These are phyloP conservation scores for Aspergillus fumigatiaffinis DNA, from an alignment of 2,329 filamentous ascomycete species.

Conservation along the genomic window DNA sequence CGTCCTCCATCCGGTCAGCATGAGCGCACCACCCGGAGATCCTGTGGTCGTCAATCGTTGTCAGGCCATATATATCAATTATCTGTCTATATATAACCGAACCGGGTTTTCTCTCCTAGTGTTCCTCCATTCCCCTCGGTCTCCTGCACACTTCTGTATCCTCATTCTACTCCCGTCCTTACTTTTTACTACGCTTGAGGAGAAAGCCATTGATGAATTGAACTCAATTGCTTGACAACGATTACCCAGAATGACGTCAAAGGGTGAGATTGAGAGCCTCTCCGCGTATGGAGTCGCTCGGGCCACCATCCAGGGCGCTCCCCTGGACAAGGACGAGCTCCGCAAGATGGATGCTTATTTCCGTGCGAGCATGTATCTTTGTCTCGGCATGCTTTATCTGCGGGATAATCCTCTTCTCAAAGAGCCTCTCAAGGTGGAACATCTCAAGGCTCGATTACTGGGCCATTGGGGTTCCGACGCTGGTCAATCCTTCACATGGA, in stretches of 20 bases:
- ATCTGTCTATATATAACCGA: not conserved
- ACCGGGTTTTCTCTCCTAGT: not conserved
- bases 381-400: constrained; percentile 77
- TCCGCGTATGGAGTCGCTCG: constrained; percentile 63
- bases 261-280: constrained; percentile 52
- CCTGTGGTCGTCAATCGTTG: not conserved
- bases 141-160: not conserved
- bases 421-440: constrained; percentile 63
- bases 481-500: constrained; percentile 77
- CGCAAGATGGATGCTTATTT: constrained; percentile 69
- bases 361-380: constrained; percentile 69
- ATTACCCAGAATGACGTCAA: constrained; percentile 8
- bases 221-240: not conserved
- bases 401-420: constrained; percentile 68
- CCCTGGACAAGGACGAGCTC: constrained; percentile 63
- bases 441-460: constrained; percentile 69
- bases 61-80: not conserved
- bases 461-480: constrained; percentile 77
- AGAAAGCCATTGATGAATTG: not conserved
- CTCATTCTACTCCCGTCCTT: not conserved
- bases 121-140: no score
- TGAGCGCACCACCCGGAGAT: not conserved
- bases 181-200: not conserved
- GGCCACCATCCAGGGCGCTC: constrained; percentile 59
- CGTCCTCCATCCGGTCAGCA: not conserved